These are phyloP conservation scores for Arabidopsis hybrid DNA, from an alignment of 441 rosid species.

Conservation along the genomic window DNA sequence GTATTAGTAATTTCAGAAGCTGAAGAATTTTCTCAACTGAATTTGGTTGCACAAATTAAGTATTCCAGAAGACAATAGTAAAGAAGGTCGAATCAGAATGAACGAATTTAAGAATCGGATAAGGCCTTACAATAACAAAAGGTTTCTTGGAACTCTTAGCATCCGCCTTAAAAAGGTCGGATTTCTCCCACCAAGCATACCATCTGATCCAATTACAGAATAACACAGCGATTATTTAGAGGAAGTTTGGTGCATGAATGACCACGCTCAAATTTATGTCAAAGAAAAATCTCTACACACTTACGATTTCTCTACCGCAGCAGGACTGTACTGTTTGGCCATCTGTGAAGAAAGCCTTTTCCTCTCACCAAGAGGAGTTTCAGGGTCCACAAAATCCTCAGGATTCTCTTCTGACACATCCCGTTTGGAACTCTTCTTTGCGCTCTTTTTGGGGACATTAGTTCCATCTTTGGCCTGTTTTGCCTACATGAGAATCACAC, in stretches of 20 bases:
- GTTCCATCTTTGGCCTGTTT: conserved; percentile 53
- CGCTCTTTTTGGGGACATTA: conserved; percentile 37
- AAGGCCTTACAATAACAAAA: conserved; percentile 70
- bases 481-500: conserved; percentile 31
- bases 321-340: conserved; percentile 58
- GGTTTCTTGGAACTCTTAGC: conserved; percentile 77
- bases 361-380: conserved; percentile 60
- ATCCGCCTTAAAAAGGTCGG: conserved; percentile 72
- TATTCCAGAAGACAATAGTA: conserved; percentile 2
- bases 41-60: not conserved
- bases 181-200: conserved; percentile 94
- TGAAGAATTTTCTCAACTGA: conserved; percentile 7
- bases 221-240: conserved; percentile 38
- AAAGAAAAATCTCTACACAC: conserved; percentile 58
- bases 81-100: conserved; percentile 13
- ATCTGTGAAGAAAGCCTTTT: conserved; percentile 76
- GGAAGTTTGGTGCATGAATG: conserved; percentile 35
- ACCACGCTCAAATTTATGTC: conserved; percentile 38
- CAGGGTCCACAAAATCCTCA: conserved; percentile 56
- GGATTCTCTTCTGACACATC: conserved; percentile 72
- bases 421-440: conserved; percentile 69
- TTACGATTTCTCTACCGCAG: conserved; percentile 80
- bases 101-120: conserved; percentile 15
- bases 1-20: conserved; percentile 8
- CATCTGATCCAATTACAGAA: conserved; percentile 60